phyloP scores from a whole-genome alignment of 1,139 yeast genomes.

The Sugiyamaella sp. region DNA sequence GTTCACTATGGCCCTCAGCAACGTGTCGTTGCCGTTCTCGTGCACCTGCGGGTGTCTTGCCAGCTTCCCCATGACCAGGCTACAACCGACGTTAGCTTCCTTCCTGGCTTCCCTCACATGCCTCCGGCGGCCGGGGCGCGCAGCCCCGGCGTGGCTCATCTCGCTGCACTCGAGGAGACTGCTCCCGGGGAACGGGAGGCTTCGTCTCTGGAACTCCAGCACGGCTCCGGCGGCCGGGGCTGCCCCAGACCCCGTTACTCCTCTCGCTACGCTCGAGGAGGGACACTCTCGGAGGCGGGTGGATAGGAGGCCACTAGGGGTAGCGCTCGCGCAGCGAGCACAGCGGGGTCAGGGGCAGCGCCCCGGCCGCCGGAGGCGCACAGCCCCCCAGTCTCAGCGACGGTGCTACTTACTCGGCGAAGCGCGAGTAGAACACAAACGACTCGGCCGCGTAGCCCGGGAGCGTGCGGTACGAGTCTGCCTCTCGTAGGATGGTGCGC shows the following conservation, averaged over 20 bases:
- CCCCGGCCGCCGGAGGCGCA: not conserved
- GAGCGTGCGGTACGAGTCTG: conserved; percentile 48
- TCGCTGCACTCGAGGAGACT: too few relatives aligned
- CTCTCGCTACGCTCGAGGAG: not conserved
- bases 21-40: conserved; percentile 31
- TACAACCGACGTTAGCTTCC: conserved; percentile 12
- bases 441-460: conserved; percentile 48
- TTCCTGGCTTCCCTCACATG: not conserved
- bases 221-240: not conserved
- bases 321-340: not conserved
- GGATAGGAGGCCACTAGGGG: not conserved
- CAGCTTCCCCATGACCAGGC: conserved; percentile 49
- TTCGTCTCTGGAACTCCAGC: too few relatives aligned
- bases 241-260: not conserved
- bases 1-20: conserved; percentile 32
- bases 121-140: not conserved
- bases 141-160: too few relatives aligned
- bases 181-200: too few relatives aligned
- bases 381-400: too few relatives aligned
- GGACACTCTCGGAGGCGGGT: not conserved
- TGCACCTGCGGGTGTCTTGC: conserved; percentile 49
- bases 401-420: conserved; percentile 49
- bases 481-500: conserved; percentile 47
- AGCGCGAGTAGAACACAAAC: conserved; percentile 52
- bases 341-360: not conserved